Evolutionary conservation across 331 rosid genomes (phyloP), one percentile per base, ranked within the genome.

Genomic region (Cydonia oblonga): DNA sequence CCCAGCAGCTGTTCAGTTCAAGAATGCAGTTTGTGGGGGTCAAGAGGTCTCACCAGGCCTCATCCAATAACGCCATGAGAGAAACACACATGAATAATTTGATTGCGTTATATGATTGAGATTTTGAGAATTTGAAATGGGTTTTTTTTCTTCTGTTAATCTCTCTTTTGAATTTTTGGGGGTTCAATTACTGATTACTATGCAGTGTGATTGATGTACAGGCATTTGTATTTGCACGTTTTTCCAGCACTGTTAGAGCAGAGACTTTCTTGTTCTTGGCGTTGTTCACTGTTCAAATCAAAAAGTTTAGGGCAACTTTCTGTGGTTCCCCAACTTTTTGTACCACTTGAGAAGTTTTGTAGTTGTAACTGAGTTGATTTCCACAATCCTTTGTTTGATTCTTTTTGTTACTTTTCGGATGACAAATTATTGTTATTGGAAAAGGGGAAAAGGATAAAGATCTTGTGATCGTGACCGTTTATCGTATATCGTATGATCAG

Each of bases 1-100:
- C 97, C 51, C 96, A 87, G 70, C 83, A 76, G 67, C 83, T 72
- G 22, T 68, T 70, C 32, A 13, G 69, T 74, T 60, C 81, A 67
- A 83, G 80, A 75, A 32, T 80, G 75, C 70, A 56, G 77, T 68
- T 70, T 71, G 69, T 71, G 78, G 68, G 73, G 77, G 70, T 73
- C 69, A 81, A 79, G 81, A 84, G 76, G 72, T 62, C 66, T 62
- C 67, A 71, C 67, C 75, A 71, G 57, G 75, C 65, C 67, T 33
- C 61, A 23, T 75, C 32, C 53, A 74, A 49, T 49, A 49, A 61
- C 61, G 70, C 66, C 46, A 49, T 22, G 64, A 61, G 46, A 73
- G 78, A 78, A 64, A 49, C 64, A 64, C 61, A 68, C 69, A 66
- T 60, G 68, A 60, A 70, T 65, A 63, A 18, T 49, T 49, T 72